Conservation (phyloP, 768 basidiomycete genomes). For the Bullera alba region DNA sequence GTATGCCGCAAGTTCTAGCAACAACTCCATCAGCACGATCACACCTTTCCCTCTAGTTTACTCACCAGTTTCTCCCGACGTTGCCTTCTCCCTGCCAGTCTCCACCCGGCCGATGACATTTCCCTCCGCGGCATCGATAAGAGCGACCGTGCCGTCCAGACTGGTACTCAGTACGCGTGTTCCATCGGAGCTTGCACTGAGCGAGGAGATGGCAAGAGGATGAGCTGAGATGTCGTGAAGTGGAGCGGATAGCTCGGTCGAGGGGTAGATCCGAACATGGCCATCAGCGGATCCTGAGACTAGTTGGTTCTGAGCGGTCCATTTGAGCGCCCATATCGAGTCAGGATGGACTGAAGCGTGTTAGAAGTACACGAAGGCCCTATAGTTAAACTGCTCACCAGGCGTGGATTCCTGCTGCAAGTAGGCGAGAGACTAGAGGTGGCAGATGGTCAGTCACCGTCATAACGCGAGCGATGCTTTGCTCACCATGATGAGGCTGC, state of each 20-base stretch:
- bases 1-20: slow-evolving; percentile 57
- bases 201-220: slow-evolving; percentile 73
- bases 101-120: slow-evolving; percentile 61
- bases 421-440: slow-evolving; percentile 32
- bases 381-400: slow-evolving; percentile 8
- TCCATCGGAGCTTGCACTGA: slow-evolving; percentile 64
- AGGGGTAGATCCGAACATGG: slow-evolving; percentile 36
- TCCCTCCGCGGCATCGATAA: slow-evolving; percentile 66
- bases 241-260: slow-evolving; percentile 51
- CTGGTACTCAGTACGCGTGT: slow-evolving; percentile 66
- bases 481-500: slow-evolving; percentile 1
- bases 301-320: slow-evolving; percentile 36
- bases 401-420: slow-evolving; percentile 37
- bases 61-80: slow-evolving; percentile 63
- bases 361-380: not conserved
- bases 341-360: slow-evolving; percentile 34
- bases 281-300: slow-evolving; percentile 43
- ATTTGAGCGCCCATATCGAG: slow-evolving; percentile 40
- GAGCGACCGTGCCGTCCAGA: slow-evolving; percentile 70
- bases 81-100: slow-evolving; percentile 61
- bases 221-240: slow-evolving; percentile 61
- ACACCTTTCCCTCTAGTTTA: slow-evolving; percentile 16
- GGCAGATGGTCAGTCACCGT: too few species aligned
- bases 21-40: slow-evolving; percentile 1
- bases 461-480: too few species aligned